Conservation (phyloP, 768 basidiomycete genomes). For the Favolaschia claudopus region DNA sequence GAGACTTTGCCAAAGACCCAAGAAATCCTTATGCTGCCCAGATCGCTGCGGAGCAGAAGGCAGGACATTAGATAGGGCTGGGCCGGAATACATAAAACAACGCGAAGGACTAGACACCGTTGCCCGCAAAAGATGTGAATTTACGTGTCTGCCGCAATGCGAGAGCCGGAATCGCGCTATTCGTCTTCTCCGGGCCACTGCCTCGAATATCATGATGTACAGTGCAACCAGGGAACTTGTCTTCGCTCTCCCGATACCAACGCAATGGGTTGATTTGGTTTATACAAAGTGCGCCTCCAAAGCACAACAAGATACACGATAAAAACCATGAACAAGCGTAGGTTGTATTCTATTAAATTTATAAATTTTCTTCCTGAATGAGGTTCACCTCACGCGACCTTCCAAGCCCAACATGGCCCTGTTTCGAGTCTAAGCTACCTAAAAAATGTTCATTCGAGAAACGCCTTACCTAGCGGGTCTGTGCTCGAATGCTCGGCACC, state of each 20-base stretch:
- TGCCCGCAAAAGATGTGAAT: too few relatives aligned
- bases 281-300: too few relatives aligned
- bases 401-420: conserved; percentile 30
- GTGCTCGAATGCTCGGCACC: conserved; percentile 25
- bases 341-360: background rate
- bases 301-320: too few relatives aligned
- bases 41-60: conserved; percentile 64
- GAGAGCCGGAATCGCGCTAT: too few relatives aligned
- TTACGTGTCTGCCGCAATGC: too few relatives aligned
- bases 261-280: too few relatives aligned
- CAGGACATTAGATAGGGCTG: conserved; percentile 31
- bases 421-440: background rate
- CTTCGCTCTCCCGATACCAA: too few relatives aligned
- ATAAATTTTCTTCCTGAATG: too few relatives aligned
- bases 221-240: too few relatives aligned
- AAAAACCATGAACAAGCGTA: background rate
- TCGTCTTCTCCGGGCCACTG: too few relatives aligned
- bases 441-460: background rate
- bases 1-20: conserved; percentile 74
- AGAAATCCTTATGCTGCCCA: conserved; percentile 85
- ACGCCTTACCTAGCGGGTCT: conserved; percentile 15
- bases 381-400: conserved; percentile 13
- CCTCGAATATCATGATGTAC: too few relatives aligned
- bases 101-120: too few relatives aligned
- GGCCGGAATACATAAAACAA: conserved; percentile 18